Conservation (phyloP, 176 grass and related monocot genomes). For the Lolium perenne region DNA sequence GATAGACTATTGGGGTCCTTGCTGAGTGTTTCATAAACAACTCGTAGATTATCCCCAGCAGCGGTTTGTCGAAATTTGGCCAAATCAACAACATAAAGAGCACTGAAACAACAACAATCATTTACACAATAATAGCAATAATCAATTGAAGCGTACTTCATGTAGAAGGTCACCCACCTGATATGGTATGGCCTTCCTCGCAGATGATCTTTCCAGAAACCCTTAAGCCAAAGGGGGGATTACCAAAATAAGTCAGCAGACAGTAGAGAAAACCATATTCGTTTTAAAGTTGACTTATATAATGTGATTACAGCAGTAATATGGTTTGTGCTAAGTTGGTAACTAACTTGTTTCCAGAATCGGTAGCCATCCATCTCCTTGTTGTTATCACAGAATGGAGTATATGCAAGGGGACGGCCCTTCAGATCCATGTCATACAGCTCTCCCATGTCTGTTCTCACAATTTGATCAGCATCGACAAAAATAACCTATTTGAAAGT, state of each 20-base stretch:
- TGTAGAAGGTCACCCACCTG: conserved; percentile 57
- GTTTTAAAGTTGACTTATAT: conserved; percentile 29
- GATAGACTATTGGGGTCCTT: conserved; percentile 99
- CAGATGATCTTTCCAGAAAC: conserved; percentile 99
- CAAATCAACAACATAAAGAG: conserved; percentile 99
- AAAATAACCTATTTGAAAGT: conserved; percentile 85
- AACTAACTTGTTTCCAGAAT: conserved; percentile 98
- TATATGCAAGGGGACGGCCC: conserved; percentile 92
- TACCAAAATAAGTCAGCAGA: conserved; percentile 32
- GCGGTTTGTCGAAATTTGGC: conserved; percentile 95
- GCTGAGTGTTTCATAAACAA: conserved; percentile 96
- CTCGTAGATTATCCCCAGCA: conserved; percentile 84
- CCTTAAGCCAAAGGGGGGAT: conserved; percentile 49
- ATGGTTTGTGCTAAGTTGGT: conserved; percentile 37
- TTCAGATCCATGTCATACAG: conserved; percentile 97
- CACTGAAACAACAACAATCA: conserved; percentile 60
- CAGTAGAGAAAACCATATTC: conserved; percentile 41
- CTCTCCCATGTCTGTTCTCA: conserved; percentile 99
- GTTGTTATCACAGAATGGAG: conserved; percentile 99
- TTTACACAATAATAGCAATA: conserved; percentile 41
- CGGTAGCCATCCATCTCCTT: conserved; percentile 99
- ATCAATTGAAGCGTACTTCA: conserved; percentile 24
- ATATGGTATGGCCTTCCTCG: conserved; percentile 96
- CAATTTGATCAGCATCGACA: conserved; percentile 98
- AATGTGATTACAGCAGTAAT: conserved; percentile 29